Base-by-base conservation (phyloP, 23 red algal species). In the Chondrus crispus region DNA sequence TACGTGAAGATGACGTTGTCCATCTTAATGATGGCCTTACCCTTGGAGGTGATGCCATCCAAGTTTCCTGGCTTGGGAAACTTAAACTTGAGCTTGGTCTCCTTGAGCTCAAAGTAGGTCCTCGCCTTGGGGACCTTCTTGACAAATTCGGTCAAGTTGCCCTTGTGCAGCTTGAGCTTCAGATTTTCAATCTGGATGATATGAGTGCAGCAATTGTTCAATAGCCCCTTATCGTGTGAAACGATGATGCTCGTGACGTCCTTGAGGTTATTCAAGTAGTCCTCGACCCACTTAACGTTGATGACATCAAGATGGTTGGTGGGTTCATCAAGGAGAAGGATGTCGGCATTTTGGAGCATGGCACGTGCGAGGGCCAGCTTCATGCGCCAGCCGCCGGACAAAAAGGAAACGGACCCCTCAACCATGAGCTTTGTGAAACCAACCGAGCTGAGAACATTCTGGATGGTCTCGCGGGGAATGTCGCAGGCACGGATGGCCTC, bases 331-430 rank as follows among this genome's bases (percentile, higher is more conserved):
- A 98, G 62, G 20, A 98, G 53, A 55, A 98, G 81, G 66, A 98
- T 88, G 82, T 98, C 97, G 26, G 97, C 93, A 47, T 96, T 90
- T 44, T 95, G 95, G 53, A 98, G 91, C 85, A 98, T 91, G 2
- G 97, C 97, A 54, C 92, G 84, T 0, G 93, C 94, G 29, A 98
- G 72, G 42, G 93, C 89, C 22, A 98, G 88, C 73, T 95, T 95
- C 97, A 98, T 98, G 50, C 97, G 87, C 97, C 97, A 98, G 2
- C 97, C 97, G 16, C 97, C 97, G 10, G 97, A 98, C 28, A 96
- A 51, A 57, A 75, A 89, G 29, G 80, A 87, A 5, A 96, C 94
- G 30, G 80, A 80, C 81, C 94, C 94, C 43, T 62, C 60, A 37
- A 90, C 63, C 94, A 96, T 96, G 5, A 80, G 60, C 7, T 62